A percentile compares a stretch with the other conserved stretches of the same genome.
Conservation (phyloP, 129 eudicot genomes). For the Artemisia argyi region DNA sequence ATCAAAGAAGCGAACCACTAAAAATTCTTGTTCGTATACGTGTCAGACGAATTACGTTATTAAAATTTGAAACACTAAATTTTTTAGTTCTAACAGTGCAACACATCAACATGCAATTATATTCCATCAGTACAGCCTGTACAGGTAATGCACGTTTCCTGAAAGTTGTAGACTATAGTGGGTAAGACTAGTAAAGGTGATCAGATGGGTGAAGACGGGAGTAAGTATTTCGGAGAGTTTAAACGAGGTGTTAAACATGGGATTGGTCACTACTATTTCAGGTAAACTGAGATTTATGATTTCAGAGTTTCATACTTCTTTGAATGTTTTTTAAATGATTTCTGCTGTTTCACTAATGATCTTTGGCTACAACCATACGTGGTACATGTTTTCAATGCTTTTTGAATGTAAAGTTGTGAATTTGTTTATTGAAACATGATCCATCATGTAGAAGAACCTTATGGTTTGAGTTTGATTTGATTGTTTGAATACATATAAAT, state of each 20-base stretch:
- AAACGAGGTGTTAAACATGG: conserved; percentile 13
- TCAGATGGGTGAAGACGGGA: too few relatives aligned
- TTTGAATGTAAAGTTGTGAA: neutral
- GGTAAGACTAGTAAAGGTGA: too few relatives aligned
- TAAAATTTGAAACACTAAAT: too few relatives aligned
- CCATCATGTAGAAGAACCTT: neutral
- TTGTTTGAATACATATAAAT: neutral
- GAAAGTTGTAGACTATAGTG: too few relatives aligned
- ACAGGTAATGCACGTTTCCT: too few relatives aligned
- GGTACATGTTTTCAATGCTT: neutral
- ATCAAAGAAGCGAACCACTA: too few relatives aligned
- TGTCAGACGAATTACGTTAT: too few relatives aligned
- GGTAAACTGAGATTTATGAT: neutral
- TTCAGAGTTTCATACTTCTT: neutral
- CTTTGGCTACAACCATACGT: neutral
- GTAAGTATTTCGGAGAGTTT: conserved; percentile 8
- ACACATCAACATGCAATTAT: too few relatives aligned
- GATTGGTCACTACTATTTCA: conserved; percentile 1
- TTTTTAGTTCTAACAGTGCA: too few relatives aligned
- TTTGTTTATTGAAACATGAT: too few relatives aligned
- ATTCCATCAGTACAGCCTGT: too few relatives aligned
- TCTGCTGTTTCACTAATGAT: neutral
- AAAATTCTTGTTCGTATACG: too few relatives aligned
- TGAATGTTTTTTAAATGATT: neutral
- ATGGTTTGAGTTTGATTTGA: neutral